Conservation (phyloP, 257 asterid genomes). For the Lithospermum erythrorhizon region DNA sequence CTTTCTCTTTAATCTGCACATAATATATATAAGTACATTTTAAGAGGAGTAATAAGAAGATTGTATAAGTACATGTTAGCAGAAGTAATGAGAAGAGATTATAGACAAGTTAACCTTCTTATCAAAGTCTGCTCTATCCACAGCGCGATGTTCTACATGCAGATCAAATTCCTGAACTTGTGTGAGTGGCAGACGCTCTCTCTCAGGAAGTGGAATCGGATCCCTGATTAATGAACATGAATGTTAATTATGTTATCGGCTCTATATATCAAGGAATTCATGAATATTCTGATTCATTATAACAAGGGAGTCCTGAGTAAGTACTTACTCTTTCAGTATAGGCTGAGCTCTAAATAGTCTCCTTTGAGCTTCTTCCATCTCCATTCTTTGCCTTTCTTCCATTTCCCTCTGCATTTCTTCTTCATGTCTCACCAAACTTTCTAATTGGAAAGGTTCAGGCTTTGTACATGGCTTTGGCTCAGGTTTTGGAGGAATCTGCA, state of each 20-base stretch:
- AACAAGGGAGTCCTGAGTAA: not conserved
- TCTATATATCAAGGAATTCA: not conserved
- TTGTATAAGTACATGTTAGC: constrained; percentile 4
- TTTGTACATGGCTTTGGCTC: constrained; percentile 84
- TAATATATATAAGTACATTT: constrained; percentile 9
- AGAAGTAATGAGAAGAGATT: not conserved
- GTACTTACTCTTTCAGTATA: constrained; percentile 61
- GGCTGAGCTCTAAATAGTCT: constrained; percentile 83
- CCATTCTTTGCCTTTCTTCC: constrained; percentile 67
- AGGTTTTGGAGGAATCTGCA: constrained; percentile 86
- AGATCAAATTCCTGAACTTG: constrained; percentile 80
- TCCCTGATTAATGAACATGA: constrained; percentile 37
- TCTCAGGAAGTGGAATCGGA: constrained; percentile 82
- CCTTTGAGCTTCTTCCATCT: constrained; percentile 75
- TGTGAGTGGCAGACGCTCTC: constrained; percentile 62
- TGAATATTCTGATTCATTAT: not conserved
- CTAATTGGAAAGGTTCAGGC: constrained; percentile 83
- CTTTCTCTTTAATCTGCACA: constrained; percentile 78
- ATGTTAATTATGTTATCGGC: not conserved
- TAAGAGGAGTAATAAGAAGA: not conserved
- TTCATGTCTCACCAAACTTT: constrained; percentile 76
- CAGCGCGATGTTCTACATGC: constrained; percentile 59
- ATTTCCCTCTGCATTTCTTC: constrained; percentile 78
- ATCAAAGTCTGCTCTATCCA: constrained; percentile 75
- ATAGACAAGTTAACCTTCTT: constrained; percentile 41